phyloP scores from a whole-genome alignment of 2,329 filamentous ascomycete genomes.

The Pleomassaria siparia region DNA sequence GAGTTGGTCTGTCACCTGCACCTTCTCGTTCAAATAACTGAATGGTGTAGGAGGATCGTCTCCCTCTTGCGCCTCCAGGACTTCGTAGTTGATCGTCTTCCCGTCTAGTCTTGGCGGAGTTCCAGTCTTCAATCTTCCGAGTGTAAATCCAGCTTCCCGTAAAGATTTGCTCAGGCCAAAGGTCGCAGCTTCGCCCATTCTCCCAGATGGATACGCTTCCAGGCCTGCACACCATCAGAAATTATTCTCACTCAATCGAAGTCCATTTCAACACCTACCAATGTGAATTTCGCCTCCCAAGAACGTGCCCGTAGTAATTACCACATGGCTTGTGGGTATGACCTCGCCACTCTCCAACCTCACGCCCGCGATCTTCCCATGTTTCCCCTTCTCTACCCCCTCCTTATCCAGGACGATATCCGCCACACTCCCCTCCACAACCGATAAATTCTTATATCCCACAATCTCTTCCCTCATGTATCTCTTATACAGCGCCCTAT shows the following conservation, averaged over 20 bases:
- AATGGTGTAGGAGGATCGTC: conserved; percentile 88
- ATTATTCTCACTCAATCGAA: background rate
- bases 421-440: conserved; percentile 84
- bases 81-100: conserved; percentile 76
- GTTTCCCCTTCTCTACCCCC: conserved; percentile 51
- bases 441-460: conserved; percentile 73
- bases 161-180: conserved; percentile 91
- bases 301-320: conserved; percentile 97
- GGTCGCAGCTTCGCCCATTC: conserved; percentile 92
- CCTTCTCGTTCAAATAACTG: conserved; percentile 80
- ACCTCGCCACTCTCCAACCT: conserved; percentile 84
- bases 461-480: conserved; percentile 88
- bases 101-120: conserved; percentile 86
- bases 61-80: conserved; percentile 72
- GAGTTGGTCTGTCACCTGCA: conserved; percentile 79
- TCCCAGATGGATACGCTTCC: conserved; percentile 79
- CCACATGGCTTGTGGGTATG: conserved; percentile 75
- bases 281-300: conserved; percentile 96
- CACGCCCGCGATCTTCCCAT: conserved; percentile 80
- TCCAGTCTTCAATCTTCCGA: conserved; percentile 92
- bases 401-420: conserved; percentile 78
- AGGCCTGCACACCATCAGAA: conserved; percentile 52
- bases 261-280: conserved; percentile 43
- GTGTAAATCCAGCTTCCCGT: conserved; percentile 80
- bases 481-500: conserved; percentile 82